These are phyloP conservation scores for Peterozyma xylosa DNA, from an alignment of 805 yeast species.

Conservation along the genomic window DNA sequence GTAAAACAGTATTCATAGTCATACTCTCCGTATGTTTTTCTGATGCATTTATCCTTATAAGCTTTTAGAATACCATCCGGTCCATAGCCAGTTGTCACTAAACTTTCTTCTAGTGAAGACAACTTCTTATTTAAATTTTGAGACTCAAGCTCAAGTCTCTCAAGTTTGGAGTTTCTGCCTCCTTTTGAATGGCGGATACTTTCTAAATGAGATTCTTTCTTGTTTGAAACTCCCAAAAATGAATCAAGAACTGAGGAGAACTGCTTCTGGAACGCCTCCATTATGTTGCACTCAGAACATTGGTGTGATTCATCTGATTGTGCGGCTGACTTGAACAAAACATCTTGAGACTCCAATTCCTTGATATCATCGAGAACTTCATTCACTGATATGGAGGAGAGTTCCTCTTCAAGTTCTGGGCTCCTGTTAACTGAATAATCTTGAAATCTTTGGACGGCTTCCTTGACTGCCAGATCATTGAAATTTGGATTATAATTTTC, in stretches of 20 bases:
- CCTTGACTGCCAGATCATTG: constrained; percentile 82
- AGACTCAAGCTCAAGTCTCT: constrained; percentile 1
- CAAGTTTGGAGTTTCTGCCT: neutral
- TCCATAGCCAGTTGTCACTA: constrained; percentile 33
- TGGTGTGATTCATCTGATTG: neutral
- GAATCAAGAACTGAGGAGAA: neutral
- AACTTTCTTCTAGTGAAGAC: neutral
- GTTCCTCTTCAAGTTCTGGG: neutral
- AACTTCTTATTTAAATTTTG: constrained; percentile 2
- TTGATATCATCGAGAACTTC: neutral
- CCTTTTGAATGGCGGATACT: neutral
- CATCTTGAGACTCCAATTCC: neutral
- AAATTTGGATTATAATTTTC: constrained; percentile 71
- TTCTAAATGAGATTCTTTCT: neutral
- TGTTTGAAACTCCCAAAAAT: neutral
- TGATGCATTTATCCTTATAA: constrained; percentile 38
- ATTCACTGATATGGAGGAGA: neutral
- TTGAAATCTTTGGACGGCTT: constrained; percentile 49
- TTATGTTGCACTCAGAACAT: neutral
- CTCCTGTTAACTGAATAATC: constrained; percentile 35
- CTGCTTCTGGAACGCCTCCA: neutral
- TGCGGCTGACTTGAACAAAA: neutral
- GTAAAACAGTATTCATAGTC: constrained; percentile 55
- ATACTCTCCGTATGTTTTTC: constrained; percentile 57
- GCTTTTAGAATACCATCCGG: constrained; percentile 60